These are phyloP conservation scores for Verticillium alfalfae DNA, from an alignment of 2,329 filamentous ascomycete genomes.

Conservation along the genomic window DNA sequence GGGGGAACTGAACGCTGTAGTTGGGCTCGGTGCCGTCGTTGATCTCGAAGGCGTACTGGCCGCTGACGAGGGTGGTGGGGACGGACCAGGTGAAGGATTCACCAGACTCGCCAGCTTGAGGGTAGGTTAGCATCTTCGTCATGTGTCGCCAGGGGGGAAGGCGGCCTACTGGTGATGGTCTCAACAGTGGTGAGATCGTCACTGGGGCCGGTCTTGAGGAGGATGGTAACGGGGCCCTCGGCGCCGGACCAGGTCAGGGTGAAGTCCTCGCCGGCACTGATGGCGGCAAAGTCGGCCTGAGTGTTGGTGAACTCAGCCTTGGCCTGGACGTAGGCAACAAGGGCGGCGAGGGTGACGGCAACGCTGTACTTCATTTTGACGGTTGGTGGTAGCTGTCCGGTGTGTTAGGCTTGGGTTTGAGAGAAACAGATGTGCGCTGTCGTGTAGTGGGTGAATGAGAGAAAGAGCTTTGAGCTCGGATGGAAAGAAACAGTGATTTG, in stretches of 20 bases:
- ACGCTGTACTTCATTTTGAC: slow-evolving; percentile 26
- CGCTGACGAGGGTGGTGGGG: slow-evolving; percentile 25
- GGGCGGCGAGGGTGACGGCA: slow-evolving; percentile 19
- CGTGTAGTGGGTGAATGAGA: not conserved
- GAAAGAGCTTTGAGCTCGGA: not conserved
- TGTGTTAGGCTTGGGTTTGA: not conserved
- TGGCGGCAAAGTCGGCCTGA: slow-evolving; percentile 24
- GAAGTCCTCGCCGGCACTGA: slow-evolving; percentile 33
- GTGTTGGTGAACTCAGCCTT: slow-evolving; percentile 18
- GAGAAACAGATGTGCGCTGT: not conserved
- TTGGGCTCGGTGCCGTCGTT: slow-evolving; percentile 30
- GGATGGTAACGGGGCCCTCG: slow-evolving; percentile 34
- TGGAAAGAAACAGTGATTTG: not conserved
- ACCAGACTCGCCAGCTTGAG: slow-evolving; percentile 25
- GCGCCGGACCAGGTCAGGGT: slow-evolving; percentile 35
- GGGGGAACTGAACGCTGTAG: slow-evolving; percentile 35
- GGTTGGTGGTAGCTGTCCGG: not conserved
- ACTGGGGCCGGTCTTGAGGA: slow-evolving; percentile 30
- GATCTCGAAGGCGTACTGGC: slow-evolving; percentile 41
- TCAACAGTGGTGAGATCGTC: slow-evolving; percentile 26
- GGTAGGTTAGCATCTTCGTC: not conserved
- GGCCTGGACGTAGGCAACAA: slow-evolving; percentile 23
- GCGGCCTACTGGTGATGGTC: slow-evolving; percentile 28
- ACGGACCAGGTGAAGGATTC: slow-evolving; percentile 32
- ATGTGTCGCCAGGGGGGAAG: not conserved